Evolutionary conservation across 495 filamentous ascomycete genomes (phyloP), one percentile per base, ranked within the genome.

Genomic region (Lineolata rhizophorae): DNA sequence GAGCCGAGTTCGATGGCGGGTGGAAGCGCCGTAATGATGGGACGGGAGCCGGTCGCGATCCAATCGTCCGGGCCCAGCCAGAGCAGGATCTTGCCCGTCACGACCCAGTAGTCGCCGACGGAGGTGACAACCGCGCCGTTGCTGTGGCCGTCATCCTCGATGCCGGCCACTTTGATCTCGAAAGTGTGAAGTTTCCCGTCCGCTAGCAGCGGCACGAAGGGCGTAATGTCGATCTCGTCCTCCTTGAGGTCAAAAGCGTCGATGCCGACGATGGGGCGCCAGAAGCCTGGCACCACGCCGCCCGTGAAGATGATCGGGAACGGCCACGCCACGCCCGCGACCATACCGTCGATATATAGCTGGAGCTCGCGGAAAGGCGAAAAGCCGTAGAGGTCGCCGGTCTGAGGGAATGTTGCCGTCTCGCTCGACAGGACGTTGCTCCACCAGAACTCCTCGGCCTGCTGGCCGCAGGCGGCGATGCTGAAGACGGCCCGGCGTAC

Each of bases 231-330:
- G 38, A 91, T 78, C 43, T 87, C 76, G 35, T 80, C 71, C 33
- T 81, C 70, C 5, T 70, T 62, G 9, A 91, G 56, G 45, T 92
- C 82, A 46, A 81, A 91, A 1, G 79, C 67, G 32, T 85, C 73
- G 29, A 83, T 78, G 1, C 82, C 80, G 9, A 80, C 80, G 38
- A 92, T 72, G 1, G 83, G 83, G 0, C 77, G 59, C 72, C 83
- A 90, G 19, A 90, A 62, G 0, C 69, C 70, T 1, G 83, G 83
- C 1, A 71, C 72, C 1, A 93, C 66, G 2, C 83, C 83, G 3
- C 83, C 82, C 3, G 82, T 90, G 40, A 91, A 93, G 21, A 91
- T 79, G 18, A 83, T 58, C 0, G 79, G 76, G 36, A 85, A 87
- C 3, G 83, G 82, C 77, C 76, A 90, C 4, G 67, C 61, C 3